These are phyloP conservation scores for Royoungia palumana DNA, from an alignment of 768 basidiomycete species.

Conservation along the genomic window DNA sequence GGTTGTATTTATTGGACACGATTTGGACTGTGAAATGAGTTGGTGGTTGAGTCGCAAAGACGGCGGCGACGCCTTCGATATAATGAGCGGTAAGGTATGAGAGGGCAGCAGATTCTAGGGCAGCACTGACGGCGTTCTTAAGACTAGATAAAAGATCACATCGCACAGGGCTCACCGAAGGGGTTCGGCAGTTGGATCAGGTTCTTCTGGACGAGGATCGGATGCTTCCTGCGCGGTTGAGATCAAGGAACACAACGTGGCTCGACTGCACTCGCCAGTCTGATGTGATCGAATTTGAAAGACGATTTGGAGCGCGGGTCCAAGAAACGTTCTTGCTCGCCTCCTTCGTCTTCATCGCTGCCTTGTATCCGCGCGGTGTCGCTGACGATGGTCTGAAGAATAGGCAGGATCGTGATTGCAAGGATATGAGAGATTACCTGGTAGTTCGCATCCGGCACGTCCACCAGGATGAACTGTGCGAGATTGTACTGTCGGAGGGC, in stretches of 20 bases:
- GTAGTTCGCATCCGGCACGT: conserved; percentile 73
- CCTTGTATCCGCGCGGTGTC: conserved; percentile 55
- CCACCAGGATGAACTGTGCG: conserved; percentile 82
- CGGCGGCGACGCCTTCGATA: conserved; percentile 69
- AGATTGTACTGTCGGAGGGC: conserved; percentile 83
- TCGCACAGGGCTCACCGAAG: conserved; percentile 55
- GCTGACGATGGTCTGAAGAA: conserved; percentile 75
- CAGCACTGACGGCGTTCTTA: conserved; percentile 43
- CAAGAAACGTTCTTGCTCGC: conserved; percentile 60
- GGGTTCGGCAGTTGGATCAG: conserved; percentile 63
- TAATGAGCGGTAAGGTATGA: conserved; percentile 81
- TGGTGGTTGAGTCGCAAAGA: conserved; percentile 54
- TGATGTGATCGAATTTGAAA: conserved; percentile 84
- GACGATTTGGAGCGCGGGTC: conserved; percentile 78
- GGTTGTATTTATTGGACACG: conserved; percentile 96
- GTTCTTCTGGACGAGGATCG: conserved; percentile 61
- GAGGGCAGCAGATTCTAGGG: conserved; percentile 64
- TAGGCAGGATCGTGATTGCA: not conserved
- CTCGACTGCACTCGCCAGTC: conserved; percentile 52
- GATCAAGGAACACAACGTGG: not conserved
- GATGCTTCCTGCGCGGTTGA: conserved; percentile 61
- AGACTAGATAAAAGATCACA: not conserved
- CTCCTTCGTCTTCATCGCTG: conserved; percentile 33
- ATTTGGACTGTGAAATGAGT: conserved; percentile 68
- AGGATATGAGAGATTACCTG: conserved; percentile 46